These are phyloP conservation scores for Diospyros kaki DNA, from an alignment of 148 eudicot species.

Conservation along the genomic window DNA sequence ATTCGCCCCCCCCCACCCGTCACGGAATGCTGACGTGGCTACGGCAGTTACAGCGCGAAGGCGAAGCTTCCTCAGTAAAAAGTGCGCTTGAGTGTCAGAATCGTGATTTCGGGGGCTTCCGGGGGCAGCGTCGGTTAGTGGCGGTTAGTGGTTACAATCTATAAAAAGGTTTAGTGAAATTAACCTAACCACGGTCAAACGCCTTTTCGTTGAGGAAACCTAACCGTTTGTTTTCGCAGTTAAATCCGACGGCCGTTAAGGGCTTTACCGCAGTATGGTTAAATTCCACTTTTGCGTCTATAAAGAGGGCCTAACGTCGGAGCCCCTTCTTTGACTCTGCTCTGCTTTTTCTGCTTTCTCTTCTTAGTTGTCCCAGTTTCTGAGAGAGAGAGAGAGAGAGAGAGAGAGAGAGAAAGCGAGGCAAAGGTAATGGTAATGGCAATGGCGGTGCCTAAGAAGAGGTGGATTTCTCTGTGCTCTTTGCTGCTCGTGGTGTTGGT, in stretches of 20 bases:
- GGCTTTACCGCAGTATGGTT: background rate
- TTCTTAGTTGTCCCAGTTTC: background rate
- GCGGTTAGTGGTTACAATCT: slow-evolving; percentile 23
- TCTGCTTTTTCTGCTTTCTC: background rate
- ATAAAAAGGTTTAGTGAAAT: background rate
- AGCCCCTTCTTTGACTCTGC: slow-evolving; percentile 5
- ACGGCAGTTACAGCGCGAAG: background rate
- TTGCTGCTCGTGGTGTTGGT: slow-evolving; percentile 17
- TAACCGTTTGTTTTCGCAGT: background rate
- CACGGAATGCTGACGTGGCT: background rate
- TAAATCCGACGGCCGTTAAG: slow-evolving; percentile 19
- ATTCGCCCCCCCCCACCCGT: background rate
- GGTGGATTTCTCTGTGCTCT: slow-evolving; percentile 20
- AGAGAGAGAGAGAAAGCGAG: slow-evolving; percentile 6
- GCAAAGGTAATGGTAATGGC: slow-evolving; percentile 13
- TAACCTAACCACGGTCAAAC: slow-evolving; percentile 18
- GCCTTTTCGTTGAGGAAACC: background rate
- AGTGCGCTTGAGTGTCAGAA: background rate
- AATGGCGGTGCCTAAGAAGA: slow-evolving; percentile 9
- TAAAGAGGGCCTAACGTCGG: slow-evolving; percentile 9
- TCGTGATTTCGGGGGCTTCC: background rate
- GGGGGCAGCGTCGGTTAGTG: slow-evolving; percentile 9
- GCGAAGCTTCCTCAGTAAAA: background rate
- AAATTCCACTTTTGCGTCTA: background rate
- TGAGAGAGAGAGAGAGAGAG: slow-evolving; percentile 4